phyloP scores from a whole-genome alignment of 2,329 filamentous ascomycete species.

The Sporothrix euskadiensis region DNA sequence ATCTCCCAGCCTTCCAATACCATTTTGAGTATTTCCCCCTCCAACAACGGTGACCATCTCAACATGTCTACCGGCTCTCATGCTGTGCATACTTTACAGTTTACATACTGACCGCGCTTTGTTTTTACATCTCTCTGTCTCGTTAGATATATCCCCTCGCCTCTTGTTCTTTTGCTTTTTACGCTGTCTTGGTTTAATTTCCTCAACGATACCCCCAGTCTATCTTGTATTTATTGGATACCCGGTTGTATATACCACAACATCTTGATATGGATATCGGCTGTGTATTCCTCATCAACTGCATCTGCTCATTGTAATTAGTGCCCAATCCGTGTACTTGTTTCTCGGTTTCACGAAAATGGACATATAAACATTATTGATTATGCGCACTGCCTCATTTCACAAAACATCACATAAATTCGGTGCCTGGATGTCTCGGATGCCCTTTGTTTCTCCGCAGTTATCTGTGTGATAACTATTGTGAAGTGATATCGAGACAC shows the following conservation, averaged over 20 bases:
- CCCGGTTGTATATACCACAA: not conserved
- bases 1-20: slow-evolving; percentile 22
- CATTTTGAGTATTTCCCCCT: not conserved
- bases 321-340: not conserved
- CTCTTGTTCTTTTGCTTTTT: not conserved
- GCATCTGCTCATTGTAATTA: not conserved
- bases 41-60: not conserved
- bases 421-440: not conserved
- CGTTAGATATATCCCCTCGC: not conserved
- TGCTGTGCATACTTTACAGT: slow-evolving; percentile 5
- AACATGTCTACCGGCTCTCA: slow-evolving; percentile 18
- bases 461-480: not conserved
- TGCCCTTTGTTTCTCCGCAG: not conserved
- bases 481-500: not conserved
- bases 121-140: not conserved
- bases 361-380: not conserved
- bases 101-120: not conserved
- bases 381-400: not conserved
- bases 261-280: not conserved
- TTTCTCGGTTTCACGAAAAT: not conserved
- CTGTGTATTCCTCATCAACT: not conserved
- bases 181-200: not conserved
- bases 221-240: slow-evolving; percentile 14
- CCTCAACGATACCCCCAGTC: slow-evolving; percentile 25
- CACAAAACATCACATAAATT: not conserved